Base-by-base conservation (phyloP, 192 early-diverging fungal species). In the Coemansia pectinata region DNA sequence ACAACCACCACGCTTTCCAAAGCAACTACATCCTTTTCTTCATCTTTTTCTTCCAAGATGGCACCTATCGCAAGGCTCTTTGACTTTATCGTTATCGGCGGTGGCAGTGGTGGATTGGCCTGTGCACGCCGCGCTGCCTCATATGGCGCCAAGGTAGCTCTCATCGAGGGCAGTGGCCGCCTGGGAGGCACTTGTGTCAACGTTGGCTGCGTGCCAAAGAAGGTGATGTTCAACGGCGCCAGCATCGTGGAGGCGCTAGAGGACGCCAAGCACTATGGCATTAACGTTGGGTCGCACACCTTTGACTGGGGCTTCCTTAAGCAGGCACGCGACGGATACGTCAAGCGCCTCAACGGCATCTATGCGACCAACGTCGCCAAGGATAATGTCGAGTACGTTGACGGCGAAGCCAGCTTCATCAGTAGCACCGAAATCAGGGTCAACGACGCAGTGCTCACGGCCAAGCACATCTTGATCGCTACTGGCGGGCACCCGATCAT, bases 31-130 rank as follows among this genome's bases (percentile, higher is more conserved):
- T 58, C 23, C 58, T 36, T 36, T 36, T 36, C 11, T 31, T 57
- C 14, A 40, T 7, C 25, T 31, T 14, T 9, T 27, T 17, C 38
- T 39, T 50, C 9, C 21, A 45, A 33, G n/a, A 82, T 82, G 79
- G 57, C 79, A 74, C 75, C 79, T 3, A 72, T 74, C 34, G 63
- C 80, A 40, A 69, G 55, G 39, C 72, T 87, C 27, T 93, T 93
- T 73, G 96, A 99, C 74, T 96, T 93, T 78, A 88, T 99, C n/a
- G 95, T 99, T 44, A 91, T 97, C 65, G 97, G 97, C 65, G 97
- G 93, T 70, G 95, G 97, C 44, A 90, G 87, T 72, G 92, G 92
- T 69, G 96, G 97, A 19, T 82, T 99, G 31, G 97, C 95, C 25
- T 93, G 92, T 23, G 96, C 97, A 6, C 88, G 97, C 58, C 88